Base-by-base conservation (phyloP, 116 monocot genomes). In the Dioscorea cayenensis region DNA sequence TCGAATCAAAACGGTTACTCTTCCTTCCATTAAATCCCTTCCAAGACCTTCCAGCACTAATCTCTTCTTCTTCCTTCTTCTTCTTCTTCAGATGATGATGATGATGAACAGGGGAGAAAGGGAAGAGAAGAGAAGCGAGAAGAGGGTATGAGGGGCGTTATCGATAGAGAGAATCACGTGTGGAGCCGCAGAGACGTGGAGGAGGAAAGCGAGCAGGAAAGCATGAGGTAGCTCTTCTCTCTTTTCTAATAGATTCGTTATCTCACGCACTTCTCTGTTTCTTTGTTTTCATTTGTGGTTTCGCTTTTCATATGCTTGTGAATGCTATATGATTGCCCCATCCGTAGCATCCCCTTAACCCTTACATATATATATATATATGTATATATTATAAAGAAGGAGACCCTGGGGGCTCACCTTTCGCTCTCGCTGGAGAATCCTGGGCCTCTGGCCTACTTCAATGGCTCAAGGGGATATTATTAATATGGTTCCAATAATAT, bases 1-100 rank as follows among this genome's bases (percentile, higher is more conserved):
- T 37, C 89, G 65, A 14, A 89, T 64, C 51, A 68, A 27, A 49
- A 81, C 73, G 70, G 10, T 21, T 5, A 48, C 35, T 27, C 60
- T 60, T 7, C 23, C 62, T 20, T 62, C 62, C 62, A 62, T 62
- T 9, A 9, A 12, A 43, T 12, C 43, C 43, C 62, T 27, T 22
- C 22, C 12, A 0, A 17, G 22, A n/a, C n/a, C 61, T 6, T 0
- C 21, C 6, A 11, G 20, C 28, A 0, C 62, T 62, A 20, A 62
- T 62, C 62, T 12, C 10, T 11, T 23, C 62, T 62, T 27, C 21
- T 27, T 3, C 62, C 4, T n/a, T 23, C 29, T 29, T 29, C 29
- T 29, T 32, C 32, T 32, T 32, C 32, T 32, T 32, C 32, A 3
- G 32, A 32, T 32, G 32, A 4, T 32, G 32, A 32, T 32, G 32